Evolutionary conservation across 352 stramenopile genomes (phyloP).

Genomic region (Phytopythium kandeliae): DNA sequence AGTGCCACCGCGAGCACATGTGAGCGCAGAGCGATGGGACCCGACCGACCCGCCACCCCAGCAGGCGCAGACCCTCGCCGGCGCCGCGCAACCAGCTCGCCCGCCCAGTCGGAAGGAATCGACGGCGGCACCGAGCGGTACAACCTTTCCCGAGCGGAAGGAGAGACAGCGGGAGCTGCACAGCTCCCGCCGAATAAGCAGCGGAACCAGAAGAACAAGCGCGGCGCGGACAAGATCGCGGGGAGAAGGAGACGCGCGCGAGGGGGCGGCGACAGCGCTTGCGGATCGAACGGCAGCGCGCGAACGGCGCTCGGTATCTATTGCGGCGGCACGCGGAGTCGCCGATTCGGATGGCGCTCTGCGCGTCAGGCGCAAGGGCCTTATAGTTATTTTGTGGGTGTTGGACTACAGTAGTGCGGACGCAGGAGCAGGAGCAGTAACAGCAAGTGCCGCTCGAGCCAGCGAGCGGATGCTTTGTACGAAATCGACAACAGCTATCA

Average conservation of each 20-base stretch:
- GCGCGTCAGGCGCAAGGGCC: neutral
- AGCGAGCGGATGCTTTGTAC: slow-evolving; percentile 1
- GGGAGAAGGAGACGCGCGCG: neutral
- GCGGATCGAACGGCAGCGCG: slow-evolving; percentile 1
- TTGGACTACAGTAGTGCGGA: neutral
- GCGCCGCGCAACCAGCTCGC: neutral
- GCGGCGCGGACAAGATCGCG: neutral
- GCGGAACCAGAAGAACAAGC: neutral
- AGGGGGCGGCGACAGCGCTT: slow-evolving; percentile 1
- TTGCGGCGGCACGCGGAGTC: neutral
- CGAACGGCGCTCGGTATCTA: slow-evolving; percentile 1
- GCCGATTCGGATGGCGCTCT: neutral
- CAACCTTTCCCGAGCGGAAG: neutral
- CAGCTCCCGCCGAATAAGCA: neutral
- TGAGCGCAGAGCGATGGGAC: slow-evolving; percentile 11
- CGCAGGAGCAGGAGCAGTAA: neutral
- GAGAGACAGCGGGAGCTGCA: neutral
- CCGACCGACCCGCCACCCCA: neutral
- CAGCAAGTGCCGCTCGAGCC: neutral
- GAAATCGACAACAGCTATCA: no score
- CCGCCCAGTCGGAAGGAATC: neutral
- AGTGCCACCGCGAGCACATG: slow-evolving; percentile 76
- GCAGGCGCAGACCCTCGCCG: neutral
- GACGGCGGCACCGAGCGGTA: slow-evolving; percentile 2
- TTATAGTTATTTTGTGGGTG: slow-evolving; percentile 1